Evolutionary conservation across 345 rosid species (phyloP).

Genomic region (Dipteronia sinensis): DNA sequence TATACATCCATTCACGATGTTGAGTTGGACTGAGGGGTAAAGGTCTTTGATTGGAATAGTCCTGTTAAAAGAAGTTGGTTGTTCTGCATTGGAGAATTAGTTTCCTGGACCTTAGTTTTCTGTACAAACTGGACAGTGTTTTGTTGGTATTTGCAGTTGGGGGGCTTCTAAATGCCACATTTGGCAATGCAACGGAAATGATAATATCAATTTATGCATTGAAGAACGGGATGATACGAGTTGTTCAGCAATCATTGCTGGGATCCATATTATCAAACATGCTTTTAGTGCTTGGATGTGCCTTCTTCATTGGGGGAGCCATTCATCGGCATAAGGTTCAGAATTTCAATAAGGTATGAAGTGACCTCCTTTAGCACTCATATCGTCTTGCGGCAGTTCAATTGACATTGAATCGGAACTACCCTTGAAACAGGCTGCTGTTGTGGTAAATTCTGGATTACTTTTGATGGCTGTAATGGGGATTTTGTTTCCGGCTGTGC

Average conservation of each 20-base stretch:
- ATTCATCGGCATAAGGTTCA: conserved; percentile 65
- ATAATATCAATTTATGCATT: conserved; percentile 88
- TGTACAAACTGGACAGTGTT: background rate
- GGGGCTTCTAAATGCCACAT: conserved; percentile 91
- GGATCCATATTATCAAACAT: conserved; percentile 95
- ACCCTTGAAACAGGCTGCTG: conserved; percentile 61
- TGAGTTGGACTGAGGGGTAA: no score
- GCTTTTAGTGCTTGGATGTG: conserved; percentile 95
- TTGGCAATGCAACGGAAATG: conserved; percentile 93
- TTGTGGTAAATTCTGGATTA: conserved; percentile 84
- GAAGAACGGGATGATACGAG: conserved; percentile 73
- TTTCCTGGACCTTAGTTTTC: background rate
- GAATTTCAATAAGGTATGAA: conserved; percentile 72
- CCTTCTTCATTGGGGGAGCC: conserved; percentile 91
- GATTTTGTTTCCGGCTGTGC: conserved; percentile 88
- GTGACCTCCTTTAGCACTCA: background rate
- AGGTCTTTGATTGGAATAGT: no score
- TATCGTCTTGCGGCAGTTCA: conserved; percentile 25
- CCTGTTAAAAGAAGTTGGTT: no score
- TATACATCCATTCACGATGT: no score
- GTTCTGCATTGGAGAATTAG: background rate
- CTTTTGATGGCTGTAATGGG: conserved; percentile 99
- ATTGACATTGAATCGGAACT: conserved; percentile 3
- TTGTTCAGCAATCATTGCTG: conserved; percentile 83
- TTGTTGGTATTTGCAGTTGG: conserved; percentile 59